A percentile compares a stretch with the other conserved stretches of the same genome.
Conservation (phyloP, 1,284 basidiomycete species). For the Pterulicium gracile region DNA sequence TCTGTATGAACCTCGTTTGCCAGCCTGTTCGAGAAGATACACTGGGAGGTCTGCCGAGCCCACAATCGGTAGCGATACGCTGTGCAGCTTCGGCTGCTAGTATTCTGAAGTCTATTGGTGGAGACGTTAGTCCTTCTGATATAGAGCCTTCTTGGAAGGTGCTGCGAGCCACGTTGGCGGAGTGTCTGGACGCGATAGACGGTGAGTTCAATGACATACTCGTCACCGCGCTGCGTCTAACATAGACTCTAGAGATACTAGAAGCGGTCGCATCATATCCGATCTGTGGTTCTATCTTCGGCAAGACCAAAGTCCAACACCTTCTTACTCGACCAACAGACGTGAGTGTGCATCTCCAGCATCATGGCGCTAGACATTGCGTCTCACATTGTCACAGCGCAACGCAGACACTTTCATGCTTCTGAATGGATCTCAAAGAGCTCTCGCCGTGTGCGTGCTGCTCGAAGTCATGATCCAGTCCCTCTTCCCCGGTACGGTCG, state of each 20-base stretch:
- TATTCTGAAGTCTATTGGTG: slow-evolving; percentile 17
- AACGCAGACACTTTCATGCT: background rate
- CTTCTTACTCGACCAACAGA: too few relatives aligned
- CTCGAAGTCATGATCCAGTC: background rate
- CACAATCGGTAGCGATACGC: slow-evolving; percentile 3
- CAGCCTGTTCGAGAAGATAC: background rate
- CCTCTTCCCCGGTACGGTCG: background rate
- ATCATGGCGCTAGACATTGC: too few relatives aligned
- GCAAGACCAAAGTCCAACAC: slow-evolving; percentile 24
- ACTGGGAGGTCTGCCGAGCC: background rate
- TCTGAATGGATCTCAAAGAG: background rate
- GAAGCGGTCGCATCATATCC: slow-evolving; percentile 21
- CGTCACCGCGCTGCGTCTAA: slow-evolving; percentile 5
- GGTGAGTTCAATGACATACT: slow-evolving; percentile 24
- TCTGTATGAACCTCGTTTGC: background rate
- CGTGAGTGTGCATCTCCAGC: too few relatives aligned
- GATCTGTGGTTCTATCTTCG: slow-evolving; percentile 19
- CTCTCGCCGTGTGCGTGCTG: background rate
- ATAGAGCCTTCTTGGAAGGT: slow-evolving; percentile 30
- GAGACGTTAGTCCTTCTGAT: slow-evolving; percentile 13
- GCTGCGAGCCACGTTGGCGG: slow-evolving; percentile 31
- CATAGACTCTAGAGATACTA: background rate
- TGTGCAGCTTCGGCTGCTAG: slow-evolving; percentile 24
- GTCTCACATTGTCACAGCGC: too few relatives aligned
- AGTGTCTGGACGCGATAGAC: slow-evolving; percentile 29